A percentile compares a stretch with the other conserved stretches of the same genome.
These are phyloP conservation scores for Stephanodiscus minutulus DNA, from an alignment of 108 stramenopile genomes.

Conservation along the genomic window DNA sequence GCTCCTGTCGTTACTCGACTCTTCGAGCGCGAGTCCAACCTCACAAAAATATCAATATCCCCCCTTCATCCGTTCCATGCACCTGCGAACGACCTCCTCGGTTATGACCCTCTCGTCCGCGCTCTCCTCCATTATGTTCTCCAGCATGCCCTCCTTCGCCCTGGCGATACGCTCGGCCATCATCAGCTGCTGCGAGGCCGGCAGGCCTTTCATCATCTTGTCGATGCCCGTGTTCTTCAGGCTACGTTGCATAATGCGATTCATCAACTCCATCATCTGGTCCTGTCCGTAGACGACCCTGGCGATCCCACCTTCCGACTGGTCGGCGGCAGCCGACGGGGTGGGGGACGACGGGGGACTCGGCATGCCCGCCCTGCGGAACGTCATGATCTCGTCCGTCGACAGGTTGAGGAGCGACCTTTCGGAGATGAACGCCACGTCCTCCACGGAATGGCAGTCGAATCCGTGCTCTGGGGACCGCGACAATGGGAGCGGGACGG, in stretches of 20 bases:
- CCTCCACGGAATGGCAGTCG: constrained; percentile 15
- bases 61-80: constrained; percentile 1
- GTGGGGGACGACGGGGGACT: constrained; percentile 14
- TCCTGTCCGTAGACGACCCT: constrained; percentile 19
- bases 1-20: no score
- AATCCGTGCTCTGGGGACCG: constrained; percentile 18
- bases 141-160: constrained; percentile 35
- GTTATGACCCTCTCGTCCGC: constrained; percentile 30
- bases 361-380: constrained; percentile 16
- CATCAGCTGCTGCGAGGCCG: constrained; percentile 15
- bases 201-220: constrained; percentile 14
- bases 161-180: constrained; percentile 28
- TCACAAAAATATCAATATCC: constrained; percentile 4
- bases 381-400: constrained; percentile 42
- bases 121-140: constrained; percentile 39
- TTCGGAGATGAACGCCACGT: constrained; percentile 34
- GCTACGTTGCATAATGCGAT: constrained; percentile 27
- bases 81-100: constrained; percentile 36
- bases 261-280: constrained; percentile 26
- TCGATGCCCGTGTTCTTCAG: constrained; percentile 22
- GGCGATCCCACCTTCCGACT: background rate
- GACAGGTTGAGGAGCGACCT: constrained; percentile 24
- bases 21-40: no score
- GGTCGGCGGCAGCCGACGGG: background rate
- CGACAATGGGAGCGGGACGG: no score